phyloP scores from a whole-genome alignment of 2,329 filamentous ascomycete species.

The Xylariaceae sp. region DNA sequence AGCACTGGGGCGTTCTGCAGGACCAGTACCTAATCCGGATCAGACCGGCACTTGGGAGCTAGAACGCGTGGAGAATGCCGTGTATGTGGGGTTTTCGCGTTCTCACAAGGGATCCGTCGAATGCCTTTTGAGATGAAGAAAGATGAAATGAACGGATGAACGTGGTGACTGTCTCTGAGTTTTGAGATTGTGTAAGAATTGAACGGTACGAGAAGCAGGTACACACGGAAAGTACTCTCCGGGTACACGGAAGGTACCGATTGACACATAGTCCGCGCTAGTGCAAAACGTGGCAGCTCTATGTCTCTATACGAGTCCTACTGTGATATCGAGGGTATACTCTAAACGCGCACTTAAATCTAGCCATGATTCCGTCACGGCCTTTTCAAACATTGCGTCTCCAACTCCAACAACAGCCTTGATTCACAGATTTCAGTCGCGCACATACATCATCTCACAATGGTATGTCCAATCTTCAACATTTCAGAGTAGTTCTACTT shows the following conservation, averaged over 20 bases:
- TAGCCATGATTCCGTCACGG: no score
- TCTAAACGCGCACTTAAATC: no score
- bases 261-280: no score
- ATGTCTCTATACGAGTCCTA: no score
- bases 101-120: background rate
- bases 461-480: constrained; percentile 10
- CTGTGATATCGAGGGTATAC: no score
- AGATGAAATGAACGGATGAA: background rate
- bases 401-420: no score
- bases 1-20: background rate
- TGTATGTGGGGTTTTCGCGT: background rate
- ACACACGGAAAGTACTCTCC: background rate
- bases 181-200: background rate
- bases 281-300: no score
- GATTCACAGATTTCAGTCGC: background rate
- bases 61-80: background rate
- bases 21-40: background rate
- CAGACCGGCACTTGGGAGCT: no score
- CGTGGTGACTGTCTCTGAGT: background rate
- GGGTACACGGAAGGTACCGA: no score
- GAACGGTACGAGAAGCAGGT: background rate
- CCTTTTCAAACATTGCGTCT: no score
- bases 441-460: background rate
- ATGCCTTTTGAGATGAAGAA: background rate
- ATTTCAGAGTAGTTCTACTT: no score